phyloP scores from a whole-genome alignment of 139 green algal species.

The Chlamydomonas sp. region DNA sequence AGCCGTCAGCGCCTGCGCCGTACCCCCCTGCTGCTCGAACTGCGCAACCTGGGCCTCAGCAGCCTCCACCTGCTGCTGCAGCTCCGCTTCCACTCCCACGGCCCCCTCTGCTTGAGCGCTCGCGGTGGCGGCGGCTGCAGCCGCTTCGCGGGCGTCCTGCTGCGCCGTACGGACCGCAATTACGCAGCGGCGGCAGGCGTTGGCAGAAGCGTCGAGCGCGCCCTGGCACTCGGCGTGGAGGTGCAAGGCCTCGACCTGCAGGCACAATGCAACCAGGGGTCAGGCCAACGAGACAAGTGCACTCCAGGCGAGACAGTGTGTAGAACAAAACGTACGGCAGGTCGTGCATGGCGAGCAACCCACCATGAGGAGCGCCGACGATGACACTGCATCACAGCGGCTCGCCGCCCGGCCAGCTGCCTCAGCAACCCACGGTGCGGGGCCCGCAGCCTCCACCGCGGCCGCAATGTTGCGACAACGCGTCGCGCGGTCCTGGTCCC shows the following conservation, averaged over 20 bases:
- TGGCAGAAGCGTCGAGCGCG: background rate
- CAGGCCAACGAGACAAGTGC: background rate
- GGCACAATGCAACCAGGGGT: background rate
- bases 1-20: conserved; percentile 3
- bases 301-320: background rate
- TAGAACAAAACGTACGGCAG: too few relatives aligned
- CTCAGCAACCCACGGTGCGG: background rate
- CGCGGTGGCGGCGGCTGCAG: background rate
- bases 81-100: background rate
- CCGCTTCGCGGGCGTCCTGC: background rate
- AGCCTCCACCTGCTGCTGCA: conserved; percentile 1
- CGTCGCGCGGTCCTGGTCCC: background rate
- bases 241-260: background rate
- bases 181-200: background rate
- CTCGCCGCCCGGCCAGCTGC: too few relatives aligned
- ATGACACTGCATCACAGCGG: too few relatives aligned
- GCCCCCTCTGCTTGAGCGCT: background rate
- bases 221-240: background rate
- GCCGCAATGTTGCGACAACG: background rate
- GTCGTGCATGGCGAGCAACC: background rate
- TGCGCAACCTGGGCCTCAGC: background rate
- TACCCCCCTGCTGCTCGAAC: conserved; percentile 1
- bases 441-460: background rate
- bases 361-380: background rate
- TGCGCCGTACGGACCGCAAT: background rate